A percentile compares a stretch with the other conserved stretches of the same genome.
Evolutionary conservation across 1,284 basidiomycete species (phyloP).

Genomic region (Ceratobasidium sp.): DNA sequence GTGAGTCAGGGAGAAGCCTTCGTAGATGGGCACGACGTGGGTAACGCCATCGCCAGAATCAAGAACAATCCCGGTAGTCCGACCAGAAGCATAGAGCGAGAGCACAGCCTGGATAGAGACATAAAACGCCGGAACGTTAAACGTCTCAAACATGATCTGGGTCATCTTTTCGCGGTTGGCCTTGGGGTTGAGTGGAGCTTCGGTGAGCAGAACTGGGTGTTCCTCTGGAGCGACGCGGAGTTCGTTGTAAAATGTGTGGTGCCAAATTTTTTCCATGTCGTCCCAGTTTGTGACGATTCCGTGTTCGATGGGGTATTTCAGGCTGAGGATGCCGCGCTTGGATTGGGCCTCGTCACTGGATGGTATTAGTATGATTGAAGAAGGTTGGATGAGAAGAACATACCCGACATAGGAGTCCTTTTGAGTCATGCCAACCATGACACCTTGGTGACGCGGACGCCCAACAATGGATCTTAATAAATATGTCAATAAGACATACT

Average conservation of each 20-base stretch:
- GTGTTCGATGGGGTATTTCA: conserved; percentile 73
- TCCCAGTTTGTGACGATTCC: conserved; percentile 77
- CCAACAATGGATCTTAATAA: conserved; percentile 83
- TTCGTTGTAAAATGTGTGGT: conserved; percentile 90
- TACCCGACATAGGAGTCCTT: conserved; percentile 91
- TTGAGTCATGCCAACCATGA: conserved; percentile 91
- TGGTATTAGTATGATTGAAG: not conserved
- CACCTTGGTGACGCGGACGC: conserved; percentile 91
- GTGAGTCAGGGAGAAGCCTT: conserved; percentile 75
- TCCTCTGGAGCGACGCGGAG: conserved; percentile 82
- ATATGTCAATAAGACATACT: not conserved
- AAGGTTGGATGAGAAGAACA: conserved; percentile 58
- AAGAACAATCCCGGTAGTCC: conserved; percentile 77
- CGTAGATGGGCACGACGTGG: conserved; percentile 77
- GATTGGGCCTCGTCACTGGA: conserved; percentile 91
- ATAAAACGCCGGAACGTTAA: conserved; percentile 76
- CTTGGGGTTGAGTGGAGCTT: conserved; percentile 76
- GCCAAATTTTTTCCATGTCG: conserved; percentile 74
- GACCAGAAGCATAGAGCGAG: conserved; percentile 74
- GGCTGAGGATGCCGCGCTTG: conserved; percentile 94
- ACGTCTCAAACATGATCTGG: conserved; percentile 78
- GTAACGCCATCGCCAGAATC: conserved; percentile 77
- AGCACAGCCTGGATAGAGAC: conserved; percentile 76
- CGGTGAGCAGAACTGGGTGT: conserved; percentile 75
- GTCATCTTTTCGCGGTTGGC: conserved; percentile 78